These are phyloP conservation scores for Arachnopeziza araneosa DNA, from an alignment of 2,329 filamentous ascomycete genomes.

Conservation along the genomic window DNA sequence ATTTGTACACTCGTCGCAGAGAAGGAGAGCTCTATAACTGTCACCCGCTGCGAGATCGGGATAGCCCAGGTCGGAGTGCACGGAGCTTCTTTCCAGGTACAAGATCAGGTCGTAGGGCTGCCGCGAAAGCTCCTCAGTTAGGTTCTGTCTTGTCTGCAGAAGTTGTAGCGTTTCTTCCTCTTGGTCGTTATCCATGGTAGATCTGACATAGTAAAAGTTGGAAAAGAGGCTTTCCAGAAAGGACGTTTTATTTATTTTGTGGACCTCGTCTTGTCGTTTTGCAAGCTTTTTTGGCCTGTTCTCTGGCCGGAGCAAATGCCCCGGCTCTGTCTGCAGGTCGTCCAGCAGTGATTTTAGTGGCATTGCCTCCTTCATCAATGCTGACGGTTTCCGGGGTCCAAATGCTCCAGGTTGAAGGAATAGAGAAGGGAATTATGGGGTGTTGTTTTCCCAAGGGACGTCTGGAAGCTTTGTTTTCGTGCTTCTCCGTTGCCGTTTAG, in stretches of 20 bases:
- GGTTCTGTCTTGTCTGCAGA: conserved; percentile 47
- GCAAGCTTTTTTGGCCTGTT: not conserved
- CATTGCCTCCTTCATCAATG: not conserved
- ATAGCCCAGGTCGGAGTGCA: conserved; percentile 72
- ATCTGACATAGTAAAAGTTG: not conserved
- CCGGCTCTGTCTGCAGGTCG: not conserved
- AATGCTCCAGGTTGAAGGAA: not conserved
- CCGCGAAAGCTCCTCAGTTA: conserved; percentile 49
- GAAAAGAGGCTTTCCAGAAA: not conserved
- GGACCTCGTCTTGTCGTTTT: not conserved
- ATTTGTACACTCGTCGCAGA: conserved; percentile 73
- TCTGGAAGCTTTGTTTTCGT: too few species aligned
- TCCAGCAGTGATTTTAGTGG: not conserved
- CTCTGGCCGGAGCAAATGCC: not conserved
- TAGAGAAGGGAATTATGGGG: not conserved
- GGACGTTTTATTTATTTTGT: not conserved
- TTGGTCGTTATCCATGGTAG: conserved; percentile 17
- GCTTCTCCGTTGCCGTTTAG: too few species aligned
- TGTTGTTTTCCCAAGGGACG: too few species aligned
- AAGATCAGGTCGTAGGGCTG: conserved; percentile 57
- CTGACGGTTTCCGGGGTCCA: not conserved
- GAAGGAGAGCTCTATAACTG: conserved; percentile 82
- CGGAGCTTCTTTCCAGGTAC: conserved; percentile 62
- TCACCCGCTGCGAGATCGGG: conserved; percentile 86
- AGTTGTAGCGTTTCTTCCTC: conserved; percentile 32